These are phyloP conservation scores for Colletotrichum sp. DNA, from an alignment of 2,329 filamentous ascomycete genomes.

Conservation along the genomic window DNA sequence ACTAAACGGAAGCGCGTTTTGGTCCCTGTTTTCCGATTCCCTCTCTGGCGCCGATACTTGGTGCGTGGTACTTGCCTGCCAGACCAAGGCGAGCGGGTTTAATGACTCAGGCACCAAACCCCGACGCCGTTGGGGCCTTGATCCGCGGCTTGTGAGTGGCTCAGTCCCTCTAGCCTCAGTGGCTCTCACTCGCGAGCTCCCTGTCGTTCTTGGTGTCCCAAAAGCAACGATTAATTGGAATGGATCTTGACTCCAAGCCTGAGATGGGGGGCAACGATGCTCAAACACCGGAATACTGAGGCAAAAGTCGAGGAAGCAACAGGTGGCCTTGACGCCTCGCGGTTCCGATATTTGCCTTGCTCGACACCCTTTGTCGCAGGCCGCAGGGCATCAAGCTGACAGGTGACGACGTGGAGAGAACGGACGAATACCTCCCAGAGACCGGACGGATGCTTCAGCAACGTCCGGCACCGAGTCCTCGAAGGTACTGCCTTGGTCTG, in stretches of 20 bases:
- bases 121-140: neutral
- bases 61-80: neutral
- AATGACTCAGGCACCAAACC: constrained; percentile 21
- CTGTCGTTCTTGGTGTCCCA: neutral
- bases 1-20: constrained; percentile 6
- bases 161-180: constrained; percentile 18
- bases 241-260: constrained; percentile 2
- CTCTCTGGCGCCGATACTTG: neutral
- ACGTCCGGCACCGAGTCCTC: neutral
- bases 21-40: neutral
- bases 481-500: neutral
- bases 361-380: neutral
- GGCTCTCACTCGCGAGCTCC: constrained; percentile 10
- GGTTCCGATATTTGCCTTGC: neutral
- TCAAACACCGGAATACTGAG: neutral
- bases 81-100: neutral
- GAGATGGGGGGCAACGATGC: neutral
- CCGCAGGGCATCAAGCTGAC: neutral
- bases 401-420: neutral
- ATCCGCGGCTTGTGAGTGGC: constrained; percentile 8
- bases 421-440: neutral
- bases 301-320: neutral
- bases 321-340: neutral
- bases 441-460: neutral
- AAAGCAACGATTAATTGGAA: constrained; percentile 13